Percentiles rank a stretch among this genome's conserved stretches.
Conservation (phyloP, 1,284 basidiomycete genomes). For the Inonotus obliquus region DNA sequence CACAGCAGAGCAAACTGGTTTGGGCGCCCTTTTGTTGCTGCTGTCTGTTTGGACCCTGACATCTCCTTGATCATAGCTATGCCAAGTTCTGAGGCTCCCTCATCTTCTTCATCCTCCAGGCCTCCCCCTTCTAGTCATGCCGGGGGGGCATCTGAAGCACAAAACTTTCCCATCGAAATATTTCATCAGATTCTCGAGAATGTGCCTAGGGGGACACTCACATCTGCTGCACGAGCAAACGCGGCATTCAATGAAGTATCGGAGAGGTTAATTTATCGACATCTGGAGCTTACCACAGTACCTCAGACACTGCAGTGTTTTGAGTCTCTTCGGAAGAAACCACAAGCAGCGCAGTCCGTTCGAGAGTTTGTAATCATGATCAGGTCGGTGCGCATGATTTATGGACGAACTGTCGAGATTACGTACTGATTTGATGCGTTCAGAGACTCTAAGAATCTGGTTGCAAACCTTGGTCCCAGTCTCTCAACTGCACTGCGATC, state of each 20-base stretch:
- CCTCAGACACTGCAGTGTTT: constrained; percentile 16
- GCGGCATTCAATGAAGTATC: constrained; percentile 16
- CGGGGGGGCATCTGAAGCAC: neutral
- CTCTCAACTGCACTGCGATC: constrained; percentile 8
- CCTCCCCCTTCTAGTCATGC: neutral
- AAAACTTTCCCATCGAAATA: constrained; percentile 13
- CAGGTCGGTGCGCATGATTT: neutral
- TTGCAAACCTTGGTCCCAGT: constrained; percentile 2
- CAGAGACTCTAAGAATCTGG: constrained; percentile 9
- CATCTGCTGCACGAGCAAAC: constrained; percentile 13
- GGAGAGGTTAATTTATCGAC: constrained; percentile 16
- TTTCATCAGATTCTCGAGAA: constrained; percentile 18
- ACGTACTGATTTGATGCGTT: neutral
- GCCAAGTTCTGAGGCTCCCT: neutral
- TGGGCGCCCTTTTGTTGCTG: neutral
- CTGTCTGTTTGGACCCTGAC: neutral
- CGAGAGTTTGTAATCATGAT: constrained; percentile 18
- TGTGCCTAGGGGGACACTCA: constrained; percentile 10
- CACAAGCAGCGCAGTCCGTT: constrained; percentile 13
- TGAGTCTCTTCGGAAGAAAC: constrained; percentile 10
- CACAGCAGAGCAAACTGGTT: neutral
- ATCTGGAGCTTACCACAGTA: constrained; percentile 14
- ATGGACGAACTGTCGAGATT: neutral
- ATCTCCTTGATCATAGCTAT: neutral
- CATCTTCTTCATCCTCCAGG: neutral